Conservation (phyloP, 495 filamentous ascomycete genomes). For the Penicillium dipodomyicola region DNA sequence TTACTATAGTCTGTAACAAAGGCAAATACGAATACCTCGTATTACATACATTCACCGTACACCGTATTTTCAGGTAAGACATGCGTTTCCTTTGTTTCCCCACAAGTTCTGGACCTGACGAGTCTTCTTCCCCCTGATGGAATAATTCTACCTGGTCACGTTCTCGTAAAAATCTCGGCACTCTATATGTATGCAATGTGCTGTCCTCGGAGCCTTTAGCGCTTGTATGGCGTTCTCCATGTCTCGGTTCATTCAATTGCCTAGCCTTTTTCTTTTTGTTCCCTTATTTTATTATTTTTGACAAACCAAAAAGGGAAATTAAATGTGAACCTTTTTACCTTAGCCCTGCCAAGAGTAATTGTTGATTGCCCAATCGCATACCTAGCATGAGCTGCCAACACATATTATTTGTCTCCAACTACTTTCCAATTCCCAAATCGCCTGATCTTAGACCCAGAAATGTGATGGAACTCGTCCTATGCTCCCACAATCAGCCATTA, state of each 20-base stretch:
- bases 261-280: neutral
- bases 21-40: neutral
- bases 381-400: neutral
- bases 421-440: conserved; percentile 1
- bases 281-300: conserved; percentile 6
- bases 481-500: neutral
- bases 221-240: conserved; percentile 7
- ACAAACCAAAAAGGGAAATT: neutral
- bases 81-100: neutral
- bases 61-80: neutral
- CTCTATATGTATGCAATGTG: neutral
- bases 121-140: neutral
- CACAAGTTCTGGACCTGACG: conserved; percentile 12
- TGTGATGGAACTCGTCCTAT: conserved; percentile 1
- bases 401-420: neutral
- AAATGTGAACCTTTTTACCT: conserved; percentile 1
- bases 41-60: neutral
- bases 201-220: conserved; percentile 15
- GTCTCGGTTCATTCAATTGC: conserved; percentile 13
- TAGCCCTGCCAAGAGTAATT: conserved; percentile 10
- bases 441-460: conserved; percentile 3
- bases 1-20: neutral
- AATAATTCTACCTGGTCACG: neutral
- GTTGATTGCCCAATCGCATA: conserved; percentile 13
- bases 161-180: neutral